Base-by-base conservation (phyloP, 2,329 filamentous ascomycete species). In the Clarireedia homoeocarpa region DNA sequence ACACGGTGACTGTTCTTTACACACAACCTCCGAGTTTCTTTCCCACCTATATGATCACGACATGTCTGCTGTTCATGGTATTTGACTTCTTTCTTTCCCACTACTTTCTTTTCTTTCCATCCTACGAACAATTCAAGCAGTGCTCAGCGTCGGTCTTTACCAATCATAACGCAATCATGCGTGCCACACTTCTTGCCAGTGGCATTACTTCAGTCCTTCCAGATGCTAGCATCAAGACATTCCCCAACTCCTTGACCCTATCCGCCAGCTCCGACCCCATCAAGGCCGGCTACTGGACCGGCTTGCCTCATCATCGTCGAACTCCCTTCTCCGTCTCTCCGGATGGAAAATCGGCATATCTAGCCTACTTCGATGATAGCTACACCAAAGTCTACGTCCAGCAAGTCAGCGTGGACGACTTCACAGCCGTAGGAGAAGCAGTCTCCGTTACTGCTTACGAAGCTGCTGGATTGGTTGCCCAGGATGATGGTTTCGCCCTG, bases 271-370 rank as follows among this genome's bases (percentile, higher is more conserved):
- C 83, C 69, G 77, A 80, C 63, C 80, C 81, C 5, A 72, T 84
- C 61, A 79, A 81, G 66, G 74, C 74, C 17, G 75, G 80, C 7
- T 84, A 84, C 74, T 84, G 81, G 81, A 84, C 81, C 14, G 75
- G 74, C 20, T 75, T 78, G 47, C 79, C 80, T 46, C 82, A 84
- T 62, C 81, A 84, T 66, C 78, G 81, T 47, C 77, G 81, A 51
- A 84, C 81, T 12, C 81, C 81, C 5, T 84, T 84, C 59, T 75
- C 81, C n/a, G 73, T 82, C 34, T 83, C 81, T 1, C 80, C 81
- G 2, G 75, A 83, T 65, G 80, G 80, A 58, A 77, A 77, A 57
- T 76, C 75, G 4, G 81, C 79, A 12, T 84, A 81, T 65, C 66
- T 84, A 9, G 82, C 82, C 9, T 84, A 84, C 63, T 76, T 84